phyloP scores from a whole-genome alignment of 2,329 filamentous ascomycete species.

The Orbilia quercus region DNA sequence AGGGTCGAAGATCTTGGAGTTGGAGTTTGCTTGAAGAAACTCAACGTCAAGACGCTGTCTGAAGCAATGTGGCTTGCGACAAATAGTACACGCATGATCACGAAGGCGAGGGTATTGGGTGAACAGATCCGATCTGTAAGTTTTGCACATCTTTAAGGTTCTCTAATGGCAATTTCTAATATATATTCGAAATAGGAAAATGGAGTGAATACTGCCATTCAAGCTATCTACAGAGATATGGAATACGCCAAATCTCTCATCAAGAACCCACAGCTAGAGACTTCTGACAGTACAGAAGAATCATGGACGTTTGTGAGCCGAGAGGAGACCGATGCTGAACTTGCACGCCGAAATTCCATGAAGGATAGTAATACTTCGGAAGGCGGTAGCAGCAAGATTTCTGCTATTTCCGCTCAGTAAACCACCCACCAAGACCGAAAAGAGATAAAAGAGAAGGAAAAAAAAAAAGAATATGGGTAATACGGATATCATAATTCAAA shows the following conservation, averaged over 20 bases:
- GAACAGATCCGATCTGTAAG: slow-evolving; percentile 86
- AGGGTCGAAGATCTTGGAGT: slow-evolving; percentile 93
- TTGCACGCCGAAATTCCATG: slow-evolving; percentile 42
- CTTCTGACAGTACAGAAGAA: slow-evolving; percentile 75
- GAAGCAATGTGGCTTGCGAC: slow-evolving; percentile 91
- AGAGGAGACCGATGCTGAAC: slow-evolving; percentile 68
- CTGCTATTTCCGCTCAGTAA: slow-evolving; percentile 27
- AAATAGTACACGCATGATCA: slow-evolving; percentile 88
- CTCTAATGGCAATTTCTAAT: slow-evolving; percentile 58
- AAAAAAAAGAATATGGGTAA: slow-evolving; percentile 27
- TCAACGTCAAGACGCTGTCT: slow-evolving; percentile 87
- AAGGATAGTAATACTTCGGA: slow-evolving; percentile 55
- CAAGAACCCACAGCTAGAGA: slow-evolving; percentile 68
- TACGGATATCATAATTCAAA: slow-evolving; percentile 43
- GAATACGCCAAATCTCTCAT: slow-evolving; percentile 90
- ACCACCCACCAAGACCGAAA: neutral
- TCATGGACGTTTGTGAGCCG: slow-evolving; percentile 88
- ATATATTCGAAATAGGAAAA: slow-evolving; percentile 73
- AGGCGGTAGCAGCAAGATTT: slow-evolving; percentile 31
- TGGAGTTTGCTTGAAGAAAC: slow-evolving; percentile 85
- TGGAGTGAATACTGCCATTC: slow-evolving; percentile 88
- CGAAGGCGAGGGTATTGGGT: slow-evolving; percentile 82
- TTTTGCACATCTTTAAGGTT: slow-evolving; percentile 55
- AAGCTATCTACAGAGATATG: slow-evolving; percentile 91
- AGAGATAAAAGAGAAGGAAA: slow-evolving; percentile 3